Conservation (phyloP, 129 eudicot genomes). For the Mikania micrantha region DNA sequence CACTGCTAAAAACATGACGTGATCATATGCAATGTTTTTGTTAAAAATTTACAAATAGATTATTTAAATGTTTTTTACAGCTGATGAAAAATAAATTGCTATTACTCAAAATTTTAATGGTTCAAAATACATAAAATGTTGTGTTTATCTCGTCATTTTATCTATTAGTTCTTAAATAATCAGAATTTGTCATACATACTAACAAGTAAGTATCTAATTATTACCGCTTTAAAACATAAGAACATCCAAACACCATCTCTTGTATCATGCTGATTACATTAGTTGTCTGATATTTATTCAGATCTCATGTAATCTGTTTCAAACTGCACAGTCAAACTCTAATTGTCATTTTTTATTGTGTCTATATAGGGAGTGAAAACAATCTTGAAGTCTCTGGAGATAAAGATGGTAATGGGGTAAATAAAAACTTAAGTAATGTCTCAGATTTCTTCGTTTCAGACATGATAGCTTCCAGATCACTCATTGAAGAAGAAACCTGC, state of each 20-base stretch:
- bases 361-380: conserved; percentile 41
- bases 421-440: conserved; percentile 49
- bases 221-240: background rate
- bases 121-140: too few species aligned
- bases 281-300: background rate
- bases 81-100: background rate
- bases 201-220: background rate
- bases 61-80: background rate
- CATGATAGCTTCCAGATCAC: conserved; percentile 62
- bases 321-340: background rate
- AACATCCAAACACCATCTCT: background rate
- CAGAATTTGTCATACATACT: background rate
- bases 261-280: background rate
- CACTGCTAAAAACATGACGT: background rate
- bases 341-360: background rate
- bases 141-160: background rate
- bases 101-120: background rate
- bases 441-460: conserved; percentile 83
- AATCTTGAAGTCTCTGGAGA: conserved; percentile 38
- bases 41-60: background rate
- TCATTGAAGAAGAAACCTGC: conserved; percentile 30
- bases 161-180: background rate
- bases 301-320: background rate
- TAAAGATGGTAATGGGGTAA: conserved; percentile 18
- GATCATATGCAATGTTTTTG: background rate